Percentiles rank a stretch among this genome's conserved stretches.
Evolutionary conservation across 2,329 filamentous ascomycete species (phyloP).

Genomic region (Cadophora malorum): DNA sequence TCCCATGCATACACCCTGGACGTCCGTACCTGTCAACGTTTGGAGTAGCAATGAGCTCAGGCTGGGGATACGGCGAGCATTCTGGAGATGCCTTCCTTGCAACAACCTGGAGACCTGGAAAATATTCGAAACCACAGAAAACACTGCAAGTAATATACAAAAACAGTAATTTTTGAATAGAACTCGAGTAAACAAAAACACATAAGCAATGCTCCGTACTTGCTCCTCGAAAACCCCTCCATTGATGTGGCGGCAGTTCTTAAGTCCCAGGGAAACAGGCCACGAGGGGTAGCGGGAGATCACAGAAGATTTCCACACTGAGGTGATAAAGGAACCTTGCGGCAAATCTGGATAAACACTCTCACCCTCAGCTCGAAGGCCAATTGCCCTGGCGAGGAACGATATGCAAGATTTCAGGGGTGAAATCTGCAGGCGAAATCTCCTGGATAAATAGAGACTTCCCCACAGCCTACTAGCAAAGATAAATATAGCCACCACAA

Average conservation of each 20-base stretch:
- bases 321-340: not conserved
- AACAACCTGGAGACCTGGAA: not conserved
- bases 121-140: not conserved
- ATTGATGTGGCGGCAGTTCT: not conserved
- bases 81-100: not conserved
- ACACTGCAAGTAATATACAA: not conserved
- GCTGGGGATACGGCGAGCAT: not conserved
- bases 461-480: not conserved
- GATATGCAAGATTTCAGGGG: not conserved
- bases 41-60: too few relatives aligned
- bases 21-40: not conserved
- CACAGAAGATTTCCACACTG: constrained; percentile 6
- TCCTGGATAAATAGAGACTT: not conserved
- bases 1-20: constrained; percentile 1
- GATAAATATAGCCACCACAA: not conserved
- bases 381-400: not conserved
- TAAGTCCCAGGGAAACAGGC: not conserved
- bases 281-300: constrained; percentile 14
- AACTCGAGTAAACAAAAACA: not conserved
- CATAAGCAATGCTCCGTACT: not conserved
- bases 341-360: constrained; percentile 22
- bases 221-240: too few relatives aligned
- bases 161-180: not conserved
- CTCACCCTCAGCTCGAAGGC: not conserved
- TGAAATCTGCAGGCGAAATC: constrained; percentile 1